Evolutionary conservation across 495 filamentous ascomycete genomes (phyloP).

Genomic region (Penicillium soppii): DNA sequence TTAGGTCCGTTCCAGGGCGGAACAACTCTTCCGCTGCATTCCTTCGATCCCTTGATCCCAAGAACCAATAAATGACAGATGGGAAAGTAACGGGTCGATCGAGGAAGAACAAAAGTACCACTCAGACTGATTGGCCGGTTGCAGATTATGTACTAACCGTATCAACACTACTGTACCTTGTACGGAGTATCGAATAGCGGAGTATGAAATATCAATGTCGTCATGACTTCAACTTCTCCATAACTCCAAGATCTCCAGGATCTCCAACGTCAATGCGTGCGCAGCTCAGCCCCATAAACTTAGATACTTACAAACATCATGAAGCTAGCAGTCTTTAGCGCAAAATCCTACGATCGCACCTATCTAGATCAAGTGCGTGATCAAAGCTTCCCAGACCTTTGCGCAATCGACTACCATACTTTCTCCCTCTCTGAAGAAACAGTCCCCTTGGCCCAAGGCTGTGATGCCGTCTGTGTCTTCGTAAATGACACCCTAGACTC

Average conservation of each 20-base stretch:
- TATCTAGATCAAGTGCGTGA: conserved; percentile 41
- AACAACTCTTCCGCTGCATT: background rate
- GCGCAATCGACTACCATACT: conserved; percentile 52
- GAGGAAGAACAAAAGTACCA: no score
- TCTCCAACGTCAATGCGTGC: no score
- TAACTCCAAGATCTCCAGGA: no score
- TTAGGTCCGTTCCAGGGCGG: background rate
- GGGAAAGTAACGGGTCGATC: no score
- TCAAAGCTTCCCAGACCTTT: conserved; percentile 23
- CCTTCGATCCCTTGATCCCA: background rate
- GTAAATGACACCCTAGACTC: conserved; percentile 63
- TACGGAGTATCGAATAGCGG: no score
- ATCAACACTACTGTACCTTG: no score
- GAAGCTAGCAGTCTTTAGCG: conserved; percentile 62
- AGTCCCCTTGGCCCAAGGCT: conserved; percentile 50
- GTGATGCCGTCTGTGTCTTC: conserved; percentile 66
- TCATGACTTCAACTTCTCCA: conserved; percentile 2
- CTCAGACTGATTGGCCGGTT: no score
- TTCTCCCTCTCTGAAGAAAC: conserved; percentile 58
- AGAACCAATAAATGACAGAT: background rate
- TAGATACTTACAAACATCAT: conserved; percentile 25
- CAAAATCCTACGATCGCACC: conserved; percentile 59
- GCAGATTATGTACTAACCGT: no score
- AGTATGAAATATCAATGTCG: background rate
- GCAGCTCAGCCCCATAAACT: no score